Percentiles rank a stretch among this genome's conserved stretches.
Conservation (phyloP, 345 rosid genomes). For the Corchorus capsularis region DNA sequence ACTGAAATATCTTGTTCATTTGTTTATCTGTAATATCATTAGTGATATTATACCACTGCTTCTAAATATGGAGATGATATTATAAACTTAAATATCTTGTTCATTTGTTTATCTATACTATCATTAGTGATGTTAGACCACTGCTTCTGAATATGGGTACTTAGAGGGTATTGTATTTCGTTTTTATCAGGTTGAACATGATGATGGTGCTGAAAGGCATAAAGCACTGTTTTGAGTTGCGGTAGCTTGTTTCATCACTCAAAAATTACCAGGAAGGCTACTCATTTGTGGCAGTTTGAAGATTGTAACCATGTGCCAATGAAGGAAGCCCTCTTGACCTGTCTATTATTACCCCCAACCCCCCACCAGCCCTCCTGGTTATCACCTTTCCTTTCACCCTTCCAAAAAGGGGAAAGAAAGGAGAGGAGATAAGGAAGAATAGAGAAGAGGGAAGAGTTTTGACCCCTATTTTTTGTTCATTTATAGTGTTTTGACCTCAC, state of each 20-base stretch:
- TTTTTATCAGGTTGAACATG: slow-evolving; percentile 59
- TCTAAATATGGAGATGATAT: background rate
- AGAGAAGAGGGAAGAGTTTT: background rate
- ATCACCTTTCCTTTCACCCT: background rate
- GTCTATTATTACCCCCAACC: background rate
- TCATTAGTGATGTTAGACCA: background rate
- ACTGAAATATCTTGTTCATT: background rate
- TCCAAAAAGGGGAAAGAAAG: background rate
- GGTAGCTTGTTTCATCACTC: background rate
- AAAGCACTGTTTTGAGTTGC: slow-evolving; percentile 34
- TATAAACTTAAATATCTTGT: background rate
- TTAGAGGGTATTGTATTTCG: background rate
- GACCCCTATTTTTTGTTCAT: background rate
- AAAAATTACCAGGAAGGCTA: background rate
- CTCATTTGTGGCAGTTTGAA: background rate
- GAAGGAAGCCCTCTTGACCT: background rate
- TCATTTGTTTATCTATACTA: too few relatives aligned
- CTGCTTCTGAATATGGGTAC: background rate
- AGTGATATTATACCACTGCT: background rate
- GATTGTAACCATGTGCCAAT: background rate
- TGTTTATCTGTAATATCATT: background rate
- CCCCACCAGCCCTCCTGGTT: background rate
- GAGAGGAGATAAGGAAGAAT: background rate
- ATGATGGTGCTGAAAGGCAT: slow-evolving; percentile 50
- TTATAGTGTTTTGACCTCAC: background rate